These are phyloP conservation scores for Vaccinium macrocarpon DNA, from an alignment of 148 eudicot genomes.

Conservation along the genomic window DNA sequence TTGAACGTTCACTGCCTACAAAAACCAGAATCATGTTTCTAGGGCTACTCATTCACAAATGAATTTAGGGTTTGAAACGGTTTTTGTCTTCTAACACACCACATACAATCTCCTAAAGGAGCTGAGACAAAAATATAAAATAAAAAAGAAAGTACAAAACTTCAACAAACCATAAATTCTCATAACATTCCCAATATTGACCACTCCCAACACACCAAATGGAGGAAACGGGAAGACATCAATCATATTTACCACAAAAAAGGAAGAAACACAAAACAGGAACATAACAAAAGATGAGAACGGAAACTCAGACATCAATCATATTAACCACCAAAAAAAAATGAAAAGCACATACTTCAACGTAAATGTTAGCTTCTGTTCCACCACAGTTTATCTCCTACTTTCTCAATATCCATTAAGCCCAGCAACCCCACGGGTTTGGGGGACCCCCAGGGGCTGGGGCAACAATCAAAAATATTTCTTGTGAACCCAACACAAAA, in stretches of 20 bases:
- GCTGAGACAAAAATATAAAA: background rate
- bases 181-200: background rate
- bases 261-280: background rate
- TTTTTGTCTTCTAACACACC: background rate
- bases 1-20: slow-evolving; percentile 34
- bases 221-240: background rate
- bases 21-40: background rate
- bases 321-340: no score
- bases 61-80: background rate
- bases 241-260: background rate
- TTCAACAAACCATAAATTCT: background rate
- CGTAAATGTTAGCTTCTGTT: background rate
- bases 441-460: no score
- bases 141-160: background rate
- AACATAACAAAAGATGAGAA: background rate
- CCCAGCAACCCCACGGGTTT: no score
- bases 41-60: background rate
- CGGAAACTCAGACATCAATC: no score
- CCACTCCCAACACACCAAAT: background rate
- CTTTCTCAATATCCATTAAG: background rate
- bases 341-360: background rate
- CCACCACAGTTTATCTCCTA: background rate
- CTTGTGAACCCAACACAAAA: no score
- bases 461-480: no score
- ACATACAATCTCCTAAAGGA: background rate